These are phyloP conservation scores for Tetracladium setigerum DNA, from an alignment of 495 filamentous ascomycete species.

Conservation along the genomic window DNA sequence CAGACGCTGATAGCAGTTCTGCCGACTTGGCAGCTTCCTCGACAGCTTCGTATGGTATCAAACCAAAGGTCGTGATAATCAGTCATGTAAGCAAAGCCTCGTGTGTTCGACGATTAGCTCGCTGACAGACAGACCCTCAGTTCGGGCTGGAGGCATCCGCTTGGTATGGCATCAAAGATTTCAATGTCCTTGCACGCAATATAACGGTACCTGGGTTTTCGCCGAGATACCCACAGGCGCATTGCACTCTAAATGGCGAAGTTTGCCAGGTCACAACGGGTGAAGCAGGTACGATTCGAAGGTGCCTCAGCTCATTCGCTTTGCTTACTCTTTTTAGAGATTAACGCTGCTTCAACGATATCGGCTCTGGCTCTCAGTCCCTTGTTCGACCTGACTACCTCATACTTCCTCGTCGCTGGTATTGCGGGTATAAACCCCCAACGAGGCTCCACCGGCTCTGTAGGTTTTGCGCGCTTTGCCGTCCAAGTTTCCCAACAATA, in stretches of 20 bases:
- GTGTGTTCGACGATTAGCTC: too few relatives aligned
- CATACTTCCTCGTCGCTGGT: conserved; percentile 65
- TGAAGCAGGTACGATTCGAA: too few relatives aligned
- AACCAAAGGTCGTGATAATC: too few relatives aligned
- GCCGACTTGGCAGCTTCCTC: too few relatives aligned
- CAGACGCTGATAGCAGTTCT: too few relatives aligned
- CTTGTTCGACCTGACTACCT: conserved; percentile 56
- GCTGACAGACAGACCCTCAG: too few relatives aligned
- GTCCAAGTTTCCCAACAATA: conserved; percentile 70
- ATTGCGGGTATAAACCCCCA: conserved; percentile 70
- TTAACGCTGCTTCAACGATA: conserved; percentile 64
- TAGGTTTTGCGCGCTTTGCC: conserved; percentile 60
- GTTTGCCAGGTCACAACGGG: conserved; percentile 25
- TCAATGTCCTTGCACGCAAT: conserved; percentile 53
- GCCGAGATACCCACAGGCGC: conserved; percentile 53
- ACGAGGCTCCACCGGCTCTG: conserved; percentile 50
- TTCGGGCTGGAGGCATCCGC: too few relatives aligned
- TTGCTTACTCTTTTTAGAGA: too few relatives aligned
- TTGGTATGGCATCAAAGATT: too few relatives aligned
- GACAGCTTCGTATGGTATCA: too few relatives aligned
- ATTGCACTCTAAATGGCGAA: conserved; percentile 50
- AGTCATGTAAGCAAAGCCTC: too few relatives aligned
- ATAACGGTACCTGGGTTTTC: conserved; percentile 61
- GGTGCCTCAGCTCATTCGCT: too few relatives aligned
- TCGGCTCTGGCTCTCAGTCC: conserved; percentile 45